phyloP scores from a whole-genome alignment of 148 eudicot species.

The Fagopyrum tataricum region DNA sequence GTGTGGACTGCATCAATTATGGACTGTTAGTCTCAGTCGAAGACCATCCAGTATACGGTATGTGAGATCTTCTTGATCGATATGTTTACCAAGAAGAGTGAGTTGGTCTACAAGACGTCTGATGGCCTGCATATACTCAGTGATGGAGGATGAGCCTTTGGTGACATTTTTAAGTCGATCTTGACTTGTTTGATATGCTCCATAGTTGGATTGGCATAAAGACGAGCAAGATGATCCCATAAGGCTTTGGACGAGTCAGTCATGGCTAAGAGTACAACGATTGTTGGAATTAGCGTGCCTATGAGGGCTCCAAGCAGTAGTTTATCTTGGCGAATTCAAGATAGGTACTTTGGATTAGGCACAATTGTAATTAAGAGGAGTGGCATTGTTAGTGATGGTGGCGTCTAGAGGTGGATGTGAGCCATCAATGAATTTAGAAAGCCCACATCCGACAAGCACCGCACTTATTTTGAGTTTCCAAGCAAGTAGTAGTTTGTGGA shows the following conservation, averaged over 20 bases:
- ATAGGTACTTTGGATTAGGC: neutral
- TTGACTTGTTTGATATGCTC: conserved; percentile 5
- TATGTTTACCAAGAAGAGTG: neutral
- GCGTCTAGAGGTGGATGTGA: too few relatives aligned
- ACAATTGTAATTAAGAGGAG: too few relatives aligned
- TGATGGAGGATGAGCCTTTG: neutral
- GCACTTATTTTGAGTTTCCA: too few relatives aligned
- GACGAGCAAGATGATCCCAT: neutral
- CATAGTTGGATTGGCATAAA: conserved; percentile 4
- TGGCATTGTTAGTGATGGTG: too few relatives aligned
- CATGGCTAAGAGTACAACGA: neutral
- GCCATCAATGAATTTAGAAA: too few relatives aligned
- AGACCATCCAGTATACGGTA: neutral
- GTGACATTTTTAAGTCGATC: neutral
- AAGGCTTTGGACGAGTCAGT: neutral
- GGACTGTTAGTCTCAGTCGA: neutral
- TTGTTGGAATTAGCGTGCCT: conserved; percentile 1
- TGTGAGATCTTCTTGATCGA: neutral
- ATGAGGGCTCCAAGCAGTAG: conserved; percentile 12
- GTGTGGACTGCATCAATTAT: conserved; percentile 5
- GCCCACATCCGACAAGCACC: too few relatives aligned
- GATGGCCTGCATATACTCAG: conserved; percentile 9
- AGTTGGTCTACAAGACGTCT: neutral
- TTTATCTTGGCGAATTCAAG: conserved; percentile 11
- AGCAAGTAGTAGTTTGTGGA: too few relatives aligned